These are phyloP conservation scores for Camillea tinctor DNA, from an alignment of 2,329 filamentous ascomycete species.

Conservation along the genomic window DNA sequence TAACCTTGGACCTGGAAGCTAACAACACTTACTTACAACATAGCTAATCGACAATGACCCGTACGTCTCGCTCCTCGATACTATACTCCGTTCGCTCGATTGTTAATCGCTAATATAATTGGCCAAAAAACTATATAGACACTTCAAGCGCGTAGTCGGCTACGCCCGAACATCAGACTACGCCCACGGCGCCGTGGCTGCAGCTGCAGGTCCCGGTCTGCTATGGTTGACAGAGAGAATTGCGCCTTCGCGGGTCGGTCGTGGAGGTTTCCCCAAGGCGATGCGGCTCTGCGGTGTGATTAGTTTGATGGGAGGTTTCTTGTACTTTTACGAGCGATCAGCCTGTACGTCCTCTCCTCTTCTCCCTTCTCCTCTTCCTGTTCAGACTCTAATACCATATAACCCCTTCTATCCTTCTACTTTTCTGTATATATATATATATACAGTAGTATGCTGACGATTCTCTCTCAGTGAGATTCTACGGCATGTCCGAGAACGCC, in stretches of 20 bases:
- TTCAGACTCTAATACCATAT: too few species aligned
- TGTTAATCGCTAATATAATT: conserved; percentile 6
- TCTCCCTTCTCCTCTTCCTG: neutral
- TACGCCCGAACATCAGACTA: conserved; percentile 90
- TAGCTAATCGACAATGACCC: conserved; percentile 99
- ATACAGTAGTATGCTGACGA: neutral
- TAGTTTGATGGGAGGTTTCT: conserved; percentile 73
- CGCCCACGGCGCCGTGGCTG: conserved; percentile 63
- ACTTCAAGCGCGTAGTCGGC: conserved; percentile 83
- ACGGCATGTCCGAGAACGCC: conserved; percentile 88
- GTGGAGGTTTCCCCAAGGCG: conserved; percentile 75
- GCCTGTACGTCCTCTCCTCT: conserved; percentile 60
- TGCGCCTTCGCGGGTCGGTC: conserved; percentile 80
- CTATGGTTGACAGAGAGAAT: conserved; percentile 81
- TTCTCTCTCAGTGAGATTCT: conserved; percentile 74
- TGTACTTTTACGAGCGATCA: conserved; percentile 83
- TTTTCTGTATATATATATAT: neutral
- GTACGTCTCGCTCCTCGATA: conserved; percentile 55
- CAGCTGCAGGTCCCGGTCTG: conserved; percentile 69
- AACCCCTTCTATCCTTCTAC: too few species aligned
- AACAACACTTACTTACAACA: conserved; percentile 30
- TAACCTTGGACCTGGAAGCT: too few species aligned
- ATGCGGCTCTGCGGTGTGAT: conserved; percentile 77
- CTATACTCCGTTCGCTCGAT: neutral
- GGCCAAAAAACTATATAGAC: conserved; percentile 50